These are phyloP conservation scores for Podosphaera fusca DNA, from an alignment of 2,329 filamentous ascomycete species.

Conservation along the genomic window DNA sequence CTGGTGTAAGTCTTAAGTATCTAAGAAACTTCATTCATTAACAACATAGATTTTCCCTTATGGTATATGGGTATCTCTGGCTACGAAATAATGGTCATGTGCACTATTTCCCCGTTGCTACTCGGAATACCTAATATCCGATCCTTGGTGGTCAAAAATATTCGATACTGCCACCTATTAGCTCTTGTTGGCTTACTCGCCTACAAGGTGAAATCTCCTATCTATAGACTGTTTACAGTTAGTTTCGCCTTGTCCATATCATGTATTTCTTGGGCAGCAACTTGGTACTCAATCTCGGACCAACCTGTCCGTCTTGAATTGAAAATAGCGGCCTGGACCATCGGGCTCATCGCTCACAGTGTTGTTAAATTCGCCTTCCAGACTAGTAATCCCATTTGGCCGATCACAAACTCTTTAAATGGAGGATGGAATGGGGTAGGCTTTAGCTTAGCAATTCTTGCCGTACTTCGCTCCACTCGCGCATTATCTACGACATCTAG, in stretches of 20 bases:
- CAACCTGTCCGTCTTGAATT: slow-evolving; percentile 58
- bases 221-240: slow-evolving; percentile 54
- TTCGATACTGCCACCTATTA: slow-evolving; percentile 48
- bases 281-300: slow-evolving; percentile 53
- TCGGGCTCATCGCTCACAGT: slow-evolving; percentile 66
- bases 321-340: slow-evolving; percentile 55
- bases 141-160: slow-evolving; percentile 41
- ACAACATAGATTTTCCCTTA: slow-evolving; percentile 56
- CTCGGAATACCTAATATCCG: slow-evolving; percentile 50
- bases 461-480: slow-evolving; percentile 54
- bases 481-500: slow-evolving; percentile 26
- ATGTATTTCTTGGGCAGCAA: slow-evolving; percentile 65
- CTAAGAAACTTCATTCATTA: slow-evolving; percentile 2
- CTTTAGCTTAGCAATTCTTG: slow-evolving; percentile 49
- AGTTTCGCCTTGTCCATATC: slow-evolving; percentile 61
- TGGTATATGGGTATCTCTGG: slow-evolving; percentile 99
- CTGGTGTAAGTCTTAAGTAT: slow-evolving; percentile 49
- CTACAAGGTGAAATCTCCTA: slow-evolving; percentile 52
- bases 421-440: slow-evolving; percentile 84
- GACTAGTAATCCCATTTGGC: slow-evolving; percentile 95
- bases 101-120: slow-evolving; percentile 57
- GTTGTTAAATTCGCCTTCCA: slow-evolving; percentile 80
- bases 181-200: slow-evolving; percentile 60
- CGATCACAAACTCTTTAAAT: slow-evolving; percentile 70
- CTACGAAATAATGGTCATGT: slow-evolving; percentile 77